Percentiles rank a stretch among this genome's conserved stretches.
Conservation (phyloP, 1,139 yeast genomes). For the Nadsonia starkeyi-henricii region DNA sequence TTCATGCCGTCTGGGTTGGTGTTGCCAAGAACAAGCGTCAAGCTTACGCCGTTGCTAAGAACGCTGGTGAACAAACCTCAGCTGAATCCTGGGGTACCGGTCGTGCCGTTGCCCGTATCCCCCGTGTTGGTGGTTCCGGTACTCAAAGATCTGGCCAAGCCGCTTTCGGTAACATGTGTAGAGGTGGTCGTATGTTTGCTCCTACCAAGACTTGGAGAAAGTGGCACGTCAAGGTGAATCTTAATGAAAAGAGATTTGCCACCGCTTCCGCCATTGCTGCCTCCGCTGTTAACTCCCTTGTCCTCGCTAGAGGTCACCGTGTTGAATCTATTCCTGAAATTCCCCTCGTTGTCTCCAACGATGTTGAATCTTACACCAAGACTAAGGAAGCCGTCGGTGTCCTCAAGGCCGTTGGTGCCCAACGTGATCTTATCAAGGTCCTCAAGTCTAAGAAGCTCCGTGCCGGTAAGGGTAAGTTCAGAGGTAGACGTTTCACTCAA, state of each 20-base stretch:
- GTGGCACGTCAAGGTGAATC: constrained; percentile 99
- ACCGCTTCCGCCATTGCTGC: constrained; percentile 99
- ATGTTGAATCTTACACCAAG: constrained; percentile 84
- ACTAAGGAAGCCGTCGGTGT: constrained; percentile 98
- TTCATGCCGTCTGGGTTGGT: constrained; percentile 96
- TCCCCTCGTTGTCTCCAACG: constrained; percentile 94
- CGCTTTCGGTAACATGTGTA: constrained; percentile 99
- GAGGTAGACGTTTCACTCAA: constrained; percentile 99
- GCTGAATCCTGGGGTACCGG: constrained; percentile 99
- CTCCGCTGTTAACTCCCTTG: constrained; percentile 95
- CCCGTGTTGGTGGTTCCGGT: constrained; percentile 99
- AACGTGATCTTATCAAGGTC: constrained; percentile 96
- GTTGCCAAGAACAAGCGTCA: constrained; percentile 99
- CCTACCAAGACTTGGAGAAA: constrained; percentile 99
- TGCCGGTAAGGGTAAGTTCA: constrained; percentile 99
- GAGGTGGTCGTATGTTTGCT: constrained; percentile 99
- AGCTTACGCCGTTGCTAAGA: constrained; percentile 98
- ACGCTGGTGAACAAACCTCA: constrained; percentile 99
- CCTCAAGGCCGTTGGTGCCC: constrained; percentile 97
- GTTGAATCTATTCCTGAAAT: constrained; percentile 97
- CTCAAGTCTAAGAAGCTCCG: constrained; percentile 97
- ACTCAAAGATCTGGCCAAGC: constrained; percentile 99
- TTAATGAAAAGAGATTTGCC: constrained; percentile 99
- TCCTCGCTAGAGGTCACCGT: constrained; percentile 99
- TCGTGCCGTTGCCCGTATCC: constrained; percentile 99